phyloP scores from a whole-genome alignment of 805 yeast species.

The Kazachstania africana region DNA sequence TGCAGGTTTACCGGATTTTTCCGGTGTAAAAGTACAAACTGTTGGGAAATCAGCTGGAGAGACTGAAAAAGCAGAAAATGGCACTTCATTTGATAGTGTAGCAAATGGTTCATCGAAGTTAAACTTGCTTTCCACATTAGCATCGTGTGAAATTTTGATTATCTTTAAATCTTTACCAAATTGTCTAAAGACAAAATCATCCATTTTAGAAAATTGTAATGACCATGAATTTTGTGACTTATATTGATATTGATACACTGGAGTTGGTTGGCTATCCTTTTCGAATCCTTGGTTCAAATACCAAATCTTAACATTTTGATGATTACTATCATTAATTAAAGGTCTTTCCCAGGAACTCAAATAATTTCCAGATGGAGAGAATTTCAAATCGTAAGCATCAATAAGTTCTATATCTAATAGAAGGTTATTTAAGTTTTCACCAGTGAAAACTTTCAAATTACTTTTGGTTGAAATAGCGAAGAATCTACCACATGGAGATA shows the following conservation, averaged over 20 bases:
- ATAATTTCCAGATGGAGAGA: conserved; percentile 80
- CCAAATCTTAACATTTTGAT: conserved; percentile 72
- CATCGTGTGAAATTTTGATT: conserved; percentile 31
- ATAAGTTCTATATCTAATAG: conserved; percentile 27
- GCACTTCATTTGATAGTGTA: conserved; percentile 36
- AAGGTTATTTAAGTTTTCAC: conserved; percentile 16
- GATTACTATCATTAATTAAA: conserved; percentile 54
- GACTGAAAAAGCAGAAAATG: conserved; percentile 37
- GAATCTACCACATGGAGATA: conserved; percentile 27
- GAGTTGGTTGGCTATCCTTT: conserved; percentile 3
- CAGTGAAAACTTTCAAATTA: conserved; percentile 19
- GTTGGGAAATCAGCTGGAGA: conserved; percentile 88
- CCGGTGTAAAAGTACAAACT: conserved; percentile 84
- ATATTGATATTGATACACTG: conserved; percentile 46
- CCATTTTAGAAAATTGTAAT: conserved; percentile 26
- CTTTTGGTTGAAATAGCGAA: conserved; percentile 22
- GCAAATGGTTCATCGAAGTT: conserved; percentile 44
- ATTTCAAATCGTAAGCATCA: conserved; percentile 71
- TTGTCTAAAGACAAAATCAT: conserved; percentile 21
- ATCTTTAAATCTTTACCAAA: conserved; percentile 23
- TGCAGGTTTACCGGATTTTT: conserved; percentile 80
- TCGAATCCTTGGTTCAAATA: conserved; percentile 36
- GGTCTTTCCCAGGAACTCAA: conserved; percentile 89
- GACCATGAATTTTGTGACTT: conserved; percentile 83
- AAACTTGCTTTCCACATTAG: conserved; percentile 27